phyloP scores from a whole-genome alignment of 2,329 filamentous ascomycete species.

The Juglanconis oblonga region DNA sequence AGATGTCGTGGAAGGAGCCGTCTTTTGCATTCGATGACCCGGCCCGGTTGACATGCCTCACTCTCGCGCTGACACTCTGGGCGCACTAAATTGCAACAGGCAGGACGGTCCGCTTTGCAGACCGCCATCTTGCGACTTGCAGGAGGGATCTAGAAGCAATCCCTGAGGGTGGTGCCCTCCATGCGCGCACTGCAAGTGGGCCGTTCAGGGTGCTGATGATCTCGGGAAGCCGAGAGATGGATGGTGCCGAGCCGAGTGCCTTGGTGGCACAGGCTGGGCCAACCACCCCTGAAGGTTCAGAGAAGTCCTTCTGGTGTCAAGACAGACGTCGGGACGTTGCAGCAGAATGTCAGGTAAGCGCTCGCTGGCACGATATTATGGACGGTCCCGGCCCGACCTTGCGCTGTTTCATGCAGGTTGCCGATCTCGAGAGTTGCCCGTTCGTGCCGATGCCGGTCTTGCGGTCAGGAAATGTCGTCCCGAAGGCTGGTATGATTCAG shows the following conservation, averaged over 20 bases:
- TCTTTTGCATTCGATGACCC: neutral
- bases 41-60: neutral
- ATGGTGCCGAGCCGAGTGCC: neutral
- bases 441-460: constrained; percentile 3
- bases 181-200: neutral
- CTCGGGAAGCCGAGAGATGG: constrained; percentile 10
- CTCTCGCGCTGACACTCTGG: neutral
- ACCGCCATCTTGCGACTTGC: constrained; percentile 3
- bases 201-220: neutral
- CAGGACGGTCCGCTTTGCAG: neutral
- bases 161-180: neutral
- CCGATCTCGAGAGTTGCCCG: neutral
- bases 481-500: neutral
- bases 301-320: neutral
- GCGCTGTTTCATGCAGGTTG: neutral
- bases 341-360: neutral
- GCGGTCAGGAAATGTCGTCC: neutral
- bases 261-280: neutral
- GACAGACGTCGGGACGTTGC: neutral
- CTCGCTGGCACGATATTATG: neutral
- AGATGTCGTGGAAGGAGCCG: neutral
- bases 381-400: neutral
- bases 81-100: neutral
- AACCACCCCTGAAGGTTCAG: neutral
- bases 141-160: neutral